These are phyloP conservation scores for Nitzschia sp. DNA, from an alignment of 108 stramenopile genomes.

Conservation along the genomic window DNA sequence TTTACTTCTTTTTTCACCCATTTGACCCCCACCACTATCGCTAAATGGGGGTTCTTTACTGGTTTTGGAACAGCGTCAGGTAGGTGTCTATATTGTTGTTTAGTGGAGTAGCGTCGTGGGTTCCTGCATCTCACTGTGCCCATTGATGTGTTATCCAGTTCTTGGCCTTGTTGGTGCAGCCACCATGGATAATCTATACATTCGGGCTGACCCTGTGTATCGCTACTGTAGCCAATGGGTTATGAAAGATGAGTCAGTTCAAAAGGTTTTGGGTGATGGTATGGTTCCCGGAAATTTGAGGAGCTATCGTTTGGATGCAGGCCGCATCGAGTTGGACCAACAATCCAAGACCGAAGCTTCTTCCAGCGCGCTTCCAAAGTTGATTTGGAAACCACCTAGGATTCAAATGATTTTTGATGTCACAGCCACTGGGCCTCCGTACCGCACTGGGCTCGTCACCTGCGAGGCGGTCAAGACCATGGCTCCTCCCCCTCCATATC, in stretches of 20 bases:
- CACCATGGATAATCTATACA: slow-evolving; percentile 31
- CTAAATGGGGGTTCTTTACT: slow-evolving; percentile 43
- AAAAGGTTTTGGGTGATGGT: slow-evolving; percentile 33
- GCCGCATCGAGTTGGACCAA: slow-evolving; percentile 25
- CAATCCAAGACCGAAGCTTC: neutral
- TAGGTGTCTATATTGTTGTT: slow-evolving; percentile 3
- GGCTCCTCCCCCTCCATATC: slow-evolving; percentile 9
- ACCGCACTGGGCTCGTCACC: slow-evolving; percentile 42
- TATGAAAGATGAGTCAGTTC: slow-evolving; percentile 18
- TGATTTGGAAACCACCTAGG: slow-evolving; percentile 33
- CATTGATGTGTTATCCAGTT: slow-evolving; percentile 6
- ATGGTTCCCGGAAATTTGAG: slow-evolving; percentile 26
- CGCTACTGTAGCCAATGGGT: slow-evolving; percentile 31
- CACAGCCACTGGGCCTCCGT: slow-evolving; percentile 37
- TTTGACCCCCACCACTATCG: slow-evolving; percentile 33
- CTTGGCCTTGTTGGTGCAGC: slow-evolving; percentile 23
- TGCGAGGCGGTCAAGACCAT: slow-evolving; percentile 36
- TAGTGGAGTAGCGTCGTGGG: neutral
- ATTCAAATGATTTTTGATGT: slow-evolving; percentile 50
- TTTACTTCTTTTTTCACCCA: slow-evolving; percentile 46
- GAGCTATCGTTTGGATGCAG: slow-evolving; percentile 38
- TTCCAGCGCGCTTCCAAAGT: neutral
- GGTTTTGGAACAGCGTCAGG: slow-evolving; percentile 36
- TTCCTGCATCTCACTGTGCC: neutral
- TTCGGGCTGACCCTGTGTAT: slow-evolving; percentile 47